phyloP scores from a whole-genome alignment of 441 rosid species.

The Sinapis alba region DNA sequence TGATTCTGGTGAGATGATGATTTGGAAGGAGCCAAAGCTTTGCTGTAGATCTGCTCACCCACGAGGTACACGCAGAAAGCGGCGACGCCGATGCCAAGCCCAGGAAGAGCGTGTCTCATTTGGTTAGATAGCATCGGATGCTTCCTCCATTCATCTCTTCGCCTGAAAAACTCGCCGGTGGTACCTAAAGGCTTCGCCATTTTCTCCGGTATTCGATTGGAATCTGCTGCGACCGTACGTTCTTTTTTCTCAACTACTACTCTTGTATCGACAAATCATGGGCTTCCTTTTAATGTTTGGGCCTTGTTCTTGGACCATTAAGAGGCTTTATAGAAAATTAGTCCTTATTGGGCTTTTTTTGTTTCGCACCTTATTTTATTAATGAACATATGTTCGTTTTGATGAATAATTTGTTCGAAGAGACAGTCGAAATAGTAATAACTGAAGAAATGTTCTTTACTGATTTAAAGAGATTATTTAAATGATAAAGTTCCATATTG shows the following conservation, averaged over 20 bases:
- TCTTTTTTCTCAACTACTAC: not conserved
- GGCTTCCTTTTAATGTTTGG: not conserved
- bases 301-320: not conserved
- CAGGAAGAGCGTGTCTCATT: slow-evolving; percentile 82
- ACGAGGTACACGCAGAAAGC: slow-evolving; percentile 87
- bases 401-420: not conserved
- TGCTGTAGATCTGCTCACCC: slow-evolving; percentile 87
- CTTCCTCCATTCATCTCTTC: slow-evolving; percentile 92
- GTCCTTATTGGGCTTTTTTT: not conserved
- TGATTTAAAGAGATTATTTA: not conserved
- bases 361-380: not conserved
- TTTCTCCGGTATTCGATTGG: slow-evolving; percentile 11
- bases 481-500: not conserved
- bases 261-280: not conserved
- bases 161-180: slow-evolving; percentile 91
- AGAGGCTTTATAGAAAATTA: not conserved
- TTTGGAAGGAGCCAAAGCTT: slow-evolving; percentile 58
- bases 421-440: not conserved
- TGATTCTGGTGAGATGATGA: slow-evolving; percentile 53
- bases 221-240: slow-evolving; percentile 7
- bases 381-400: not conserved
- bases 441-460: not conserved
- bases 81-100: slow-evolving; percentile 83
- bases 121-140: slow-evolving; percentile 86
- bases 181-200: slow-evolving; percentile 73